Percentiles rank a stretch among this genome's conserved stretches.
Conservation (phyloP, 148 eudicot species). For the Rhododendron kiyosumense region DNA sequence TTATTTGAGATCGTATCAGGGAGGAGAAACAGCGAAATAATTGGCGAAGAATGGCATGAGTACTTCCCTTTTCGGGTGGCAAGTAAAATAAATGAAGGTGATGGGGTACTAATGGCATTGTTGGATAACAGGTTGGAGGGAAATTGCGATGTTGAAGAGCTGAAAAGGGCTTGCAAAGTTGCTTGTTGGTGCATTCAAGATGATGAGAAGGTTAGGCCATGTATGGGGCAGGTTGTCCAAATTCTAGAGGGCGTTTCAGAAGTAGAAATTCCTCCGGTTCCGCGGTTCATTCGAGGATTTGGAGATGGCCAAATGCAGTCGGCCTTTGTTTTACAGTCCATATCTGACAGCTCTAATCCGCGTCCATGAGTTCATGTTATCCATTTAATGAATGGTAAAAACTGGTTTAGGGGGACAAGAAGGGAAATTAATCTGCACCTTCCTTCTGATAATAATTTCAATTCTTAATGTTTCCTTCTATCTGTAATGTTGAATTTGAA, state of each 20-base stretch:
- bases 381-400: neutral
- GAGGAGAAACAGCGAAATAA: neutral
- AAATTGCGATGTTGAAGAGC: neutral
- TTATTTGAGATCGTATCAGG: neutral
- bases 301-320: neutral
- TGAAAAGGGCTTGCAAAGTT: neutral
- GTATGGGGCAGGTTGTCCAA: neutral
- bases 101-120: neutral
- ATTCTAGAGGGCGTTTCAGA: neutral
- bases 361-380: neutral
- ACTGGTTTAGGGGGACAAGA: neutral
- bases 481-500: neutral
- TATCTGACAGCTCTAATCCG: neutral
- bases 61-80: neutral
- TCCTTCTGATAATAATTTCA: neutral
- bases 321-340: neutral
- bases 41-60: neutral
- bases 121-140: neutral
- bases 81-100: neutral
- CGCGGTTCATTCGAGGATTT: neutral
- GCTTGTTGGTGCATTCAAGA: neutral
- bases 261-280: neutral
- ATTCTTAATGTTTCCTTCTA: neutral
- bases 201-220: neutral
- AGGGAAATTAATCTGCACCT: neutral